A percentile compares a stretch with the other conserved stretches of the same genome.
These are phyloP conservation scores for Pythium graminicola DNA, from an alignment of 352 stramenopile genomes.

Conservation along the genomic window DNA sequence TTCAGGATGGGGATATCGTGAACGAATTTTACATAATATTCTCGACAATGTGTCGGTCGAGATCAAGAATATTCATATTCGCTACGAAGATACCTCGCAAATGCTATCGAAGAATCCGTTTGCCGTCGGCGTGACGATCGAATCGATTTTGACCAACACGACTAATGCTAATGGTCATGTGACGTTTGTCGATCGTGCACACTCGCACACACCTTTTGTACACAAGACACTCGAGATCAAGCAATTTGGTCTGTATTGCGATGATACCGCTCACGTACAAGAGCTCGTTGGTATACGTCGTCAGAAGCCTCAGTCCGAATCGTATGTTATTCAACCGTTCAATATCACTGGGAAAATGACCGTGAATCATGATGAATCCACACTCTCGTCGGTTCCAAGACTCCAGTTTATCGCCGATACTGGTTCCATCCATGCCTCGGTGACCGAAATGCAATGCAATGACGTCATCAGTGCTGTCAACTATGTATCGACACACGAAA, in stretches of 20 bases:
- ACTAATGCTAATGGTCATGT: slow-evolving; percentile 78
- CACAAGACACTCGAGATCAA: slow-evolving; percentile 64
- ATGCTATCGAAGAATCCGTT: slow-evolving; percentile 52
- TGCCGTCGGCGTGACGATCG: slow-evolving; percentile 65
- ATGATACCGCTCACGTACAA: slow-evolving; percentile 30
- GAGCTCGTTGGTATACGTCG: slow-evolving; percentile 24
- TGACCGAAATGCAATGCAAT: slow-evolving; percentile 71
- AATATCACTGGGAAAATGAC: slow-evolving; percentile 72
- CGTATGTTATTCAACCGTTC: slow-evolving; percentile 71
- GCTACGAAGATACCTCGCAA: slow-evolving; percentile 72
- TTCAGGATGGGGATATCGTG: slow-evolving; percentile 60
- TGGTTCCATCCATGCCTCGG: slow-evolving; percentile 49
- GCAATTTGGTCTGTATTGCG: slow-evolving; percentile 57
- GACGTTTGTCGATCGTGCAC: slow-evolving; percentile 70
- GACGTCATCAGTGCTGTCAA: slow-evolving; percentile 71
- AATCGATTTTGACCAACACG: slow-evolving; percentile 59
- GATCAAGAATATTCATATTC: slow-evolving; percentile 75
- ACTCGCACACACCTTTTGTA: slow-evolving; percentile 75
- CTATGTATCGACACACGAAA: slow-evolving; percentile 72
- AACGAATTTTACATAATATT: slow-evolving; percentile 80
- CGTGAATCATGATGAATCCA: slow-evolving; percentile 67
- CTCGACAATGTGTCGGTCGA: slow-evolving; percentile 80
- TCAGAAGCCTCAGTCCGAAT: slow-evolving; percentile 24
- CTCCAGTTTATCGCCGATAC: slow-evolving; percentile 66
- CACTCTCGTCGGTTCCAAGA: slow-evolving; percentile 57